phyloP scores from a whole-genome alignment of 2,329 filamentous ascomycete species.

The Fusarium agapanthi region DNA sequence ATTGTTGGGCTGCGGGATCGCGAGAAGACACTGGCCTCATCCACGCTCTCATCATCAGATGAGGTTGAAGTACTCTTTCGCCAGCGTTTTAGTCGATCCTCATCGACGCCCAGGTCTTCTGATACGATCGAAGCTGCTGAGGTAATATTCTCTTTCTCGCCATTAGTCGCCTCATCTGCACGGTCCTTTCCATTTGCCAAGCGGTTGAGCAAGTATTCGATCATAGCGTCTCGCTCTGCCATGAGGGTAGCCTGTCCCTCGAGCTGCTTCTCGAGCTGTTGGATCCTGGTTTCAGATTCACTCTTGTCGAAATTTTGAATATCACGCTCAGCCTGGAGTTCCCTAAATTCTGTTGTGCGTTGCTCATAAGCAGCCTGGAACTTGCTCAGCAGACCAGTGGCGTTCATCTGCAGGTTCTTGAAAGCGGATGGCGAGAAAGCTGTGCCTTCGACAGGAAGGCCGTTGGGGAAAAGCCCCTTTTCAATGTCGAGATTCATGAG shows the following conservation, averaged over 20 bases:
- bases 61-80: slow-evolving; percentile 55
- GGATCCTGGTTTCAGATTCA: slow-evolving; percentile 61
- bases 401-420: slow-evolving; percentile 69
- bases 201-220: slow-evolving; percentile 60
- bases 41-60: slow-evolving; percentile 62
- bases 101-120: slow-evolving; percentile 64
- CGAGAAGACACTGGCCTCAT: slow-evolving; percentile 68
- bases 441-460: slow-evolving; percentile 54
- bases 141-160: slow-evolving; percentile 40
- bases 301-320: slow-evolving; percentile 64
- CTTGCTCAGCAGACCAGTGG: slow-evolving; percentile 61
- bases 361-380: slow-evolving; percentile 68
- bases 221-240: slow-evolving; percentile 61
- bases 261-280: slow-evolving; percentile 66
- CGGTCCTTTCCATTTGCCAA: slow-evolving; percentile 61
- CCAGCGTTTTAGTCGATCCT: slow-evolving; percentile 56
- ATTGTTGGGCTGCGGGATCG: slow-evolving; percentile 66
- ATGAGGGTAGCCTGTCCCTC: slow-evolving; percentile 66
- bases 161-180: slow-evolving; percentile 49
- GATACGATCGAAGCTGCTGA: slow-evolving; percentile 56
- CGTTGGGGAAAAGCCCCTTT: slow-evolving; percentile 60
- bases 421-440: slow-evolving; percentile 67
- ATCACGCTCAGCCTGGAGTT: slow-evolving; percentile 62
- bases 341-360: slow-evolving; percentile 59
- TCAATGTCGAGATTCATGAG: slow-evolving; percentile 65